Evolutionary conservation across 2,329 filamentous ascomycete species (phyloP), one percentile per base, ranked within the genome.

Genomic region (Coniella lustricola): DNA sequence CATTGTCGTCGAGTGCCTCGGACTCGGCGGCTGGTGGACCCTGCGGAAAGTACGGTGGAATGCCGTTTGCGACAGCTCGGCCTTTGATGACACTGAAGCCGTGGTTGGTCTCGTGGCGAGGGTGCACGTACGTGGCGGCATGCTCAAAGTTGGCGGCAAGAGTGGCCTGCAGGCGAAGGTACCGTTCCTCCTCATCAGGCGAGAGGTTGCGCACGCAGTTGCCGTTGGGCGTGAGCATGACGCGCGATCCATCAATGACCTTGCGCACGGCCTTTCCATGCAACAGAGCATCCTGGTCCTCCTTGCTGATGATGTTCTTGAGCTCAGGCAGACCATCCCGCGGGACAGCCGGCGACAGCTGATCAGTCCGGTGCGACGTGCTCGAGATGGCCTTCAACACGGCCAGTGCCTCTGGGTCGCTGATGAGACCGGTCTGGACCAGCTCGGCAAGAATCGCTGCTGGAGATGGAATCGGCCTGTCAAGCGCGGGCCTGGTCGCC

Each of bases 211-310:
- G 81, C n/a, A 91, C 72, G 60, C 85, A 87, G 54, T 87, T 82
- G 10, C 87, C 86, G 53, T 85, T 82, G 0, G 86, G 84, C 0
- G 86, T 90, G 45, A 90, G 79, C 56, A 90, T 75, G 54, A 86
- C 81, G 21, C 84, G 76, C 62, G 77, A 75, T 48, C 80, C 81
- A 53, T 85, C 81, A 2, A 81, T 70, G 34, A 81, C 65, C 62
- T 84, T 84, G 51, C 74, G 76, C 8, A 85, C 77, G 10, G 79
- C 69, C 52, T 74, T 71, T 41, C 80, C 81, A 2, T 72, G 68
- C n/a, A 74, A 68, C 7, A 84, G 69, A 3, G 69, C 63, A 13
- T 71, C 67, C 25, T 81, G 73, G 52, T 85, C 81, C 39, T 79
- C 72, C 37, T 73, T 69, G 1, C 66, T 71, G 33, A 79, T 70